These are phyloP conservation scores for Delonix regia DNA, from an alignment of 306 rosid genomes.

Conservation along the genomic window DNA sequence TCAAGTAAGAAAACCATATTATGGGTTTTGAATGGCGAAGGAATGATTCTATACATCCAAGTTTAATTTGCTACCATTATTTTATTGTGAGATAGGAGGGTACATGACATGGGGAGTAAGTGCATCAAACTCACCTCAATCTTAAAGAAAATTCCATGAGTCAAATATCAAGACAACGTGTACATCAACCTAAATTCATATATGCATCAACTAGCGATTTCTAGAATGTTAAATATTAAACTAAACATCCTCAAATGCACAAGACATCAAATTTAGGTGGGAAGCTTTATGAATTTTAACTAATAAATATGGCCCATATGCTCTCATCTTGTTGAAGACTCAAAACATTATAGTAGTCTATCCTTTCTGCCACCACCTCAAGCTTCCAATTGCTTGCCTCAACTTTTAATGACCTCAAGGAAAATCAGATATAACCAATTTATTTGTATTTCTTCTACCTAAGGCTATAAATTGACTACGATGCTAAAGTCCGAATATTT, in stretches of 20 bases:
- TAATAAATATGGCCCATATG: neutral
- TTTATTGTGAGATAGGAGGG: neutral
- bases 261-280: neutral
- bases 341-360: neutral
- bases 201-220: neutral
- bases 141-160: neutral
- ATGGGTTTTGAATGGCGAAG: neutral
- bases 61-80: neutral
- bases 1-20: neutral
- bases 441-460: neutral
- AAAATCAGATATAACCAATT: neutral
- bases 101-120: neutral
- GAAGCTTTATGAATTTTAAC: neutral
- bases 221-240: neutral
- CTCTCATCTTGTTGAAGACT: neutral
- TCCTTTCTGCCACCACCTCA: neutral
- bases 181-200: neutral
- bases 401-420: neutral
- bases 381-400: neutral
- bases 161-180: neutral
- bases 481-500: slow-evolving; percentile 4
- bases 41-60: neutral
- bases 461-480: neutral
- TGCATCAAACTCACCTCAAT: neutral
- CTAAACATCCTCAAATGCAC: neutral